phyloP scores from a whole-genome alignment of 2,329 filamentous ascomycete species.

The Magnaporthiopsis incrustans region DNA sequence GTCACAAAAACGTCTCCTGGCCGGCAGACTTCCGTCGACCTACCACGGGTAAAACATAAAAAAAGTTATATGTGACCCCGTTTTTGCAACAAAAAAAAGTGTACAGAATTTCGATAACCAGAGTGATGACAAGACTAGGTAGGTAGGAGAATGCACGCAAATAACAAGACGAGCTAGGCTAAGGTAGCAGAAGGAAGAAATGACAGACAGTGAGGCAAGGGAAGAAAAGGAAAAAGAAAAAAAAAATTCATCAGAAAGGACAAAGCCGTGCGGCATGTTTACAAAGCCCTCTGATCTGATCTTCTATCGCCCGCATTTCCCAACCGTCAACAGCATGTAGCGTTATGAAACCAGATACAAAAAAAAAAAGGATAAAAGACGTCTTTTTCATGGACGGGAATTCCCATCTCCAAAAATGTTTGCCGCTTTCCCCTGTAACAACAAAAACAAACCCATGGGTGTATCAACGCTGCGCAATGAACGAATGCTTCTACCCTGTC shows the following conservation, averaged over 20 bases:
- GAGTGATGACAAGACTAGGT: neutral
- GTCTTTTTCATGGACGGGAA: neutral
- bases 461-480: neutral
- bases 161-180: neutral
- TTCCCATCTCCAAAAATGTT: neutral
- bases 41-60: neutral
- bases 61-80: neutral
- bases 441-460: neutral
- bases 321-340: neutral
- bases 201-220: neutral
- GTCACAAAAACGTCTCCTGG: neutral
- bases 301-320: neutral
- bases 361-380: neutral
- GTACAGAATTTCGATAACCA: neutral
- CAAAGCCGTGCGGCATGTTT: neutral
- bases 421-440: neutral
- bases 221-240: too few relatives aligned
- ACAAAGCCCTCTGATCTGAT: neutral
- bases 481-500: neutral
- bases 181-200: neutral
- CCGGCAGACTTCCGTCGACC: neutral
- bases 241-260: neutral
- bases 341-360: neutral
- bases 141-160: too few relatives aligned
- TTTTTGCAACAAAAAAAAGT: neutral